A percentile compares a stretch with the other conserved stretches of the same genome.
These are phyloP conservation scores for Leptographium lundbergii DNA, from an alignment of 2,329 filamentous ascomycete species.

Conservation along the genomic window DNA sequence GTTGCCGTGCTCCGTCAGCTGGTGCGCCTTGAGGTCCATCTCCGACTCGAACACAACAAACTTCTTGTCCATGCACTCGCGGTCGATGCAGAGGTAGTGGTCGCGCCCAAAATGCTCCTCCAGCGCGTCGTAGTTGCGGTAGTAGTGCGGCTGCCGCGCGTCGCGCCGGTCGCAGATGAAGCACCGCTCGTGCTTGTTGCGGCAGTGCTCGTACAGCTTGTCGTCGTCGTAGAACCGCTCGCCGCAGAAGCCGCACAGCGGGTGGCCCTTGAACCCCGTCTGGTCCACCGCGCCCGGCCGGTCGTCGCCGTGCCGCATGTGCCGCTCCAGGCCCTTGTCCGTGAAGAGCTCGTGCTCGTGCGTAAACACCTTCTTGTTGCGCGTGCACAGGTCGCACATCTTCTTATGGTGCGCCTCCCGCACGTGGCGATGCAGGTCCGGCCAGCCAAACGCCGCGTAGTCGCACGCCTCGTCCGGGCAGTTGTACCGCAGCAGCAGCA, in stretches of 20 bases:
- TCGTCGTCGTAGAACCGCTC: conserved; percentile 92
- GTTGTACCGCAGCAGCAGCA: conserved; percentile 82
- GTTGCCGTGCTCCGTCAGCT: conserved; percentile 69
- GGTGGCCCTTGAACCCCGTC: conserved; percentile 92
- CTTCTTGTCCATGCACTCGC: conserved; percentile 89
- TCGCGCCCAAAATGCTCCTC: conserved; percentile 79
- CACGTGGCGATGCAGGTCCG: conserved; percentile 59
- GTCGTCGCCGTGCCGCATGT: conserved; percentile 86
- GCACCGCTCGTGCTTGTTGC: conserved; percentile 87
- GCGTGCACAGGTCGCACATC: conserved; percentile 81
- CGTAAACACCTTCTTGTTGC: conserved; percentile 96
- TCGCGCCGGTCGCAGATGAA: conserved; percentile 76
- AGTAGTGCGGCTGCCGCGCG: conserved; percentile 73
- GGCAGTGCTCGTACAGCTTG: conserved; percentile 85
- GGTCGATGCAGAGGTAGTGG: conserved; percentile 74
- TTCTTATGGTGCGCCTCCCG: conserved; percentile 70
- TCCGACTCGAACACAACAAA: conserved; percentile 94
- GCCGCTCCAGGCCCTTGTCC: conserved; percentile 64
- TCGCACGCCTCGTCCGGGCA: conserved; percentile 74
- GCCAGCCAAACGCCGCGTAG: conserved; percentile 61
- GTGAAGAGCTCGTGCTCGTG: conserved; percentile 94
- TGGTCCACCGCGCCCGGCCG: conserved; percentile 81
- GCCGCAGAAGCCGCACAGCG: conserved; percentile 84
- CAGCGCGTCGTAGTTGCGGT: conserved; percentile 72
- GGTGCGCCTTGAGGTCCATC: conserved; percentile 89